phyloP scores from a whole-genome alignment of 1,139 yeast species.

The Taphrina flavorubra region DNA sequence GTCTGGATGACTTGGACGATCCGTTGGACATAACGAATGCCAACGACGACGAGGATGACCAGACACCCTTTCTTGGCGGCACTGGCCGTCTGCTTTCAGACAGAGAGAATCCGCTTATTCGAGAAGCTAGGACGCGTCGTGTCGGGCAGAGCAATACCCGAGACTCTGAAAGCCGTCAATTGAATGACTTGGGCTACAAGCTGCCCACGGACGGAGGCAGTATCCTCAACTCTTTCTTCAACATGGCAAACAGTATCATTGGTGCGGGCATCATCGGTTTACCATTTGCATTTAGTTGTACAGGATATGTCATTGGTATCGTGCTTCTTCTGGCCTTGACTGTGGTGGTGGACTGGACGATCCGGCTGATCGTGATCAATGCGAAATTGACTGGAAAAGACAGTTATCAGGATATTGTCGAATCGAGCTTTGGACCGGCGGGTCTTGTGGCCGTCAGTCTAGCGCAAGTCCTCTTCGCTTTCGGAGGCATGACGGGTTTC shows the following conservation, averaged over 20 bases:
- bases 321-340: conserved; percentile 67
- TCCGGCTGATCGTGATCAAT: conserved; percentile 77
- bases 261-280: conserved; percentile 86
- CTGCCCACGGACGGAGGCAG: conserved; percentile 40
- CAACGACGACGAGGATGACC: conserved; percentile 38
- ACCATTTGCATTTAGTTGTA: conserved; percentile 82
- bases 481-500: conserved; percentile 94
- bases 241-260: conserved; percentile 53
- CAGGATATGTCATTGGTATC: conserved; percentile 79
- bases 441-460: conserved; percentile 73
- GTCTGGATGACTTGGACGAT: conserved; percentile 27
- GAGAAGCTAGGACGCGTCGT: conserved; percentile 25
- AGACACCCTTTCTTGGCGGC: conserved; percentile 37
- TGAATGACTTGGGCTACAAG: conserved; percentile 32
- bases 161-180: not conserved
- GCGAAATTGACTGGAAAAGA: conserved; percentile 75
- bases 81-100: conserved; percentile 33
- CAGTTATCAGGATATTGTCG: conserved; percentile 86
- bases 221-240: conserved; percentile 49
- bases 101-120: conserved; percentile 30
- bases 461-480: conserved; percentile 86
- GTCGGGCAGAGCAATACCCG: not conserved
- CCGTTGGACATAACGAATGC: conserved; percentile 31
- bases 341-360: conserved; percentile 84
- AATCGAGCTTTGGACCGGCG: conserved; percentile 72